Base-by-base conservation (phyloP, 495 filamentous ascomycete genomes). In the Penicillium angulare region DNA sequence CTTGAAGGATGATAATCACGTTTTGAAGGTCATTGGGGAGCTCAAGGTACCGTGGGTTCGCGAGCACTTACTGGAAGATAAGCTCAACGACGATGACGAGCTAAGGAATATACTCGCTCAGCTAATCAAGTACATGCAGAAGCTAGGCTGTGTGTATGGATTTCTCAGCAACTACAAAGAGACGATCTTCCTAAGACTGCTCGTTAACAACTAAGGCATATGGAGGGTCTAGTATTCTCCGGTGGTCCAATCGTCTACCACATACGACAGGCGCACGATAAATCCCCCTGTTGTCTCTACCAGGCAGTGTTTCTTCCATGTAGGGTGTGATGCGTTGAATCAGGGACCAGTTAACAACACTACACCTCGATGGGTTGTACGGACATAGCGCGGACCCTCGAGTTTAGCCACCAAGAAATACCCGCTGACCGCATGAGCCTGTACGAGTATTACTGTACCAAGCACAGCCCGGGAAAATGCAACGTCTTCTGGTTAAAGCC, bases 41-140 rank as follows among this genome's bases (percentile, higher is more conserved):
- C 40, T 51, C 17, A 51, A 51, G 31, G 26, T n/a, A 22, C 49
- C 49, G 9, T 51, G 49, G 41, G 21, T 44, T 36, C 13, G 17
- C 5, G 49, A 44, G 17, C 49, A 51, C 13, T n/a, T 5, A 5
- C 34, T 36, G 4, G 5, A 36, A 15, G 34, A 6, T 5, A n/a
- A n/a, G 34, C 34, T 36, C 34, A 13, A 5, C 5, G 13, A 18
- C 13, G 34, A 36, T 4, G 13, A 36, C 13, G 5, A 6, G 5
- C 13, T 36, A 36, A 5, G 34, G 13, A n/a, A 36, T 4, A 36
- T 36, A 36, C 13, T 18, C 4, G 13, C 34, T n/a, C 34, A 36
- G 13, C 34, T 13, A 5, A 36, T n/a, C 34, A 15, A 6, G 34
- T 36, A 36, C 13, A 26, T 16, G 20, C 26, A 45, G 22, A 31